A percentile compares a stretch with the other conserved stretches of the same genome.
Evolutionary conservation across 306 rosid species (phyloP).

Genomic region (Mucuna pruriens): DNA sequence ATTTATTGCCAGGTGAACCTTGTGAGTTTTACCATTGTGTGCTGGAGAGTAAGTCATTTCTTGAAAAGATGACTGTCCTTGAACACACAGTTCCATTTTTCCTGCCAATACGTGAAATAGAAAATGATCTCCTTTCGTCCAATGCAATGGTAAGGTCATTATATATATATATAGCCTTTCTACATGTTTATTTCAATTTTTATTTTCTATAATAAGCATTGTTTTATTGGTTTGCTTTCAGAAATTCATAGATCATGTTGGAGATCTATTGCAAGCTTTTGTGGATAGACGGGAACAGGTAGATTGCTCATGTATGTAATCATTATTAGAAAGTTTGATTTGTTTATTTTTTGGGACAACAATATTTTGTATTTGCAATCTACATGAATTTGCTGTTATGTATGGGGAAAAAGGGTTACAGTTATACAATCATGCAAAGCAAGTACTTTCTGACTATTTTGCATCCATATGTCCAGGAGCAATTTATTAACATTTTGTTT

Average conservation of each 20-base stretch:
- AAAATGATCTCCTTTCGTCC: slow-evolving; percentile 86
- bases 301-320: slow-evolving; percentile 47
- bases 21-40: slow-evolving; percentile 89
- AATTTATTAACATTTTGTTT: background rate
- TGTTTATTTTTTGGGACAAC: slow-evolving; percentile 12
- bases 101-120: slow-evolving; percentile 83
- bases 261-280: slow-evolving; percentile 91
- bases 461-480: background rate
- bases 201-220: slow-evolving; percentile 23
- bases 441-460: slow-evolving; percentile 28
- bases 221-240: slow-evolving; percentile 52
- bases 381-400: slow-evolving; percentile 14
- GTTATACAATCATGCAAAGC: background rate
- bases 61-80: slow-evolving; percentile 89
- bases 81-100: slow-evolving; percentile 95
- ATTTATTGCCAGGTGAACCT: slow-evolving; percentile 70
- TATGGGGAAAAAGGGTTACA: slow-evolving; percentile 14
- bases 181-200: slow-evolving; percentile 34
- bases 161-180: slow-evolving; percentile 42
- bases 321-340: slow-evolving; percentile 27
- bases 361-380: slow-evolving; percentile 13
- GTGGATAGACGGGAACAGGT: slow-evolving; percentile 99
- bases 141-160: slow-evolving; percentile 85
- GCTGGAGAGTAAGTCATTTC: slow-evolving; percentile 96
- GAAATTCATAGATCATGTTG: slow-evolving; percentile 93